Conservation (phyloP, 208 protist species). For the Histomonas meleagridis region DNA sequence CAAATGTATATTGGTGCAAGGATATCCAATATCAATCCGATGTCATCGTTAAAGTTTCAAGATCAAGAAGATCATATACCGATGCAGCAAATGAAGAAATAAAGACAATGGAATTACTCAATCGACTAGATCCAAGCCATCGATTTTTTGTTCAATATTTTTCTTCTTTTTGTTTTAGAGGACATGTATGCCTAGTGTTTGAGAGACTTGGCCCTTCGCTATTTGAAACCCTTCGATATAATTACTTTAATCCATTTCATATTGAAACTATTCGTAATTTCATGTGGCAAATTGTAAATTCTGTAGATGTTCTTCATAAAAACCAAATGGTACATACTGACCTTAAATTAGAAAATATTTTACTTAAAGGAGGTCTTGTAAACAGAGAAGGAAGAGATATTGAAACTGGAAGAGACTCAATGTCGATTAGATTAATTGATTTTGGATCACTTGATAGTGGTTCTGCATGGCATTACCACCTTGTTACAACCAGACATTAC, state of each 20-base stretch:
- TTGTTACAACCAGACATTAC: background rate
- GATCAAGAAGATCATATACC: background rate
- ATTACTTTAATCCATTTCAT: background rate
- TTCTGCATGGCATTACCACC: background rate
- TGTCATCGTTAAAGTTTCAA: background rate
- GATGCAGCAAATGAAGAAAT: background rate
- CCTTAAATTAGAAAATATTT: slow-evolving; percentile 34
- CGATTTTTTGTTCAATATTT: slow-evolving; percentile 1
- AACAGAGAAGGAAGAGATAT: background rate
- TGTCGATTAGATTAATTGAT: background rate
- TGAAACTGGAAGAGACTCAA: background rate
- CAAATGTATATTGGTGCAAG: background rate
- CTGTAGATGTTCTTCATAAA: slow-evolving; percentile 7
- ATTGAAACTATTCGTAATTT: background rate
- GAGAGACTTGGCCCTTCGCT: background rate
- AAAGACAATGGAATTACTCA: background rate
- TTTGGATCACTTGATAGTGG: background rate
- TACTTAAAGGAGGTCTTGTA: background rate
- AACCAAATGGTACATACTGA: slow-evolving; percentile 20
- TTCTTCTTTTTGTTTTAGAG: background rate
- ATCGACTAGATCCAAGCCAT: background rate
- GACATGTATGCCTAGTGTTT: background rate
- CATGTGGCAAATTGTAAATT: slow-evolving; percentile 11
- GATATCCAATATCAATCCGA: background rate
- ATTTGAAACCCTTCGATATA: background rate